Base-by-base conservation (phyloP, 2,329 filamentous ascomycete genomes). In the Trichoderma breve region DNA sequence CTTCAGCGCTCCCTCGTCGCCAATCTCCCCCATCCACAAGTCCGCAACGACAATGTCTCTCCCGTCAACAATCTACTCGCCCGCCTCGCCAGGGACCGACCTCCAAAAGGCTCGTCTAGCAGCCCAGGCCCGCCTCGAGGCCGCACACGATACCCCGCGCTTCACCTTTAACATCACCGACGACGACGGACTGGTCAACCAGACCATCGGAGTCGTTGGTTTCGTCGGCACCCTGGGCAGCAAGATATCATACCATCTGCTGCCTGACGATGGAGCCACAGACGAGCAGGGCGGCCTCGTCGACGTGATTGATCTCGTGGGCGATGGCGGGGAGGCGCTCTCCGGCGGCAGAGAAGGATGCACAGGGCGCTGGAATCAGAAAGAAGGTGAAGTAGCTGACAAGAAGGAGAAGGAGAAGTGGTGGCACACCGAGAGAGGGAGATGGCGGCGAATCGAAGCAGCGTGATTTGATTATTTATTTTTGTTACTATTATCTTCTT, bases 121-220 rank as follows among this genome's bases (percentile, higher is more conserved):
- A 18, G 92, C 92, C 0, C 92, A 94, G 78, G 81, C 85, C 0
- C 86, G 92, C 1, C 85, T 93, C 26, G 87, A 92, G 47, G 84
- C 85, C 24, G 89, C 90, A 0, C 83, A 85, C 26, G 81, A 82
- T 28, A 76, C 24, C 1, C 88, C 89, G 1, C 83, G 85, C 18
- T 90, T 90, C 77, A 84, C 84, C 8, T 84, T 93, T 43, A 86
- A 88, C 12, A 85, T 94, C 2, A 78, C 83, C 2, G 84, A 86
- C 72, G 86, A 89, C 73, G 79, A 85, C 15, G 88, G 88, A 1
- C 79, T 80, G 1, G 75, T 89, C 1, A 78, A 84, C 1, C 86
- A 90, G 34, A 83, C 84, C 2, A 88, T 87, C 65, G 84, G 84
- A 4, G 80, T 93, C 21, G 89, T 85, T 0, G 87, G 86, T 0